Conservation (phyloP, 192 early-diverging fungal species). For the Linnemannia zychae region DNA sequence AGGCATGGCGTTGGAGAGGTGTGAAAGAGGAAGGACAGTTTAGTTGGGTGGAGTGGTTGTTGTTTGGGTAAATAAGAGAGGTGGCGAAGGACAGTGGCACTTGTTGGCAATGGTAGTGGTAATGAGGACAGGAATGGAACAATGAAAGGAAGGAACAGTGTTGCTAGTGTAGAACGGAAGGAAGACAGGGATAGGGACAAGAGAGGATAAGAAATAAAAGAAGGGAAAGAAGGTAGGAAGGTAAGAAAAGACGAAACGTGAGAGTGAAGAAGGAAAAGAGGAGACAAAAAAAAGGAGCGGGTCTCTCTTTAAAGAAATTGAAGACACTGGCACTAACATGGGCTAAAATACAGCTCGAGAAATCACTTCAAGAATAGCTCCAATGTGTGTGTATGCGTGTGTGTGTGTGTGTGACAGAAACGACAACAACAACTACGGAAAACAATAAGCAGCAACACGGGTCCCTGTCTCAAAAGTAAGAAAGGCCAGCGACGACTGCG, state of each 20-base stretch:
- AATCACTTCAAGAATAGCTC: too few relatives aligned
- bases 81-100: neutral
- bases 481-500: neutral
- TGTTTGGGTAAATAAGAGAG: neutral
- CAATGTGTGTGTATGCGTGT: too few relatives aligned
- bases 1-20: neutral
- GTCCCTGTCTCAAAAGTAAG: too few relatives aligned
- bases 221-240: neutral
- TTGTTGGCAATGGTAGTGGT: too few relatives aligned
- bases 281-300: neutral
- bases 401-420: too few relatives aligned
- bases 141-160: neutral
- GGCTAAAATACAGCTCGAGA: too few relatives aligned
- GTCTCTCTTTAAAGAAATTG: too few relatives aligned
- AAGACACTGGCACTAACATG: too few relatives aligned
- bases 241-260: neutral
- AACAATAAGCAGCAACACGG: neutral
- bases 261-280: neutral
- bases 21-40: neutral
- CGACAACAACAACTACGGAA: neutral
- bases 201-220: slow-evolving; percentile 4
- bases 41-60: neutral
- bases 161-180: neutral
- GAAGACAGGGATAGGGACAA: neutral
- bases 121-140: neutral